A percentile compares a stretch with the other conserved stretches of the same genome.
Conservation (phyloP, 805 yeast genomes). For the Saccharomycopsis sp. region DNA sequence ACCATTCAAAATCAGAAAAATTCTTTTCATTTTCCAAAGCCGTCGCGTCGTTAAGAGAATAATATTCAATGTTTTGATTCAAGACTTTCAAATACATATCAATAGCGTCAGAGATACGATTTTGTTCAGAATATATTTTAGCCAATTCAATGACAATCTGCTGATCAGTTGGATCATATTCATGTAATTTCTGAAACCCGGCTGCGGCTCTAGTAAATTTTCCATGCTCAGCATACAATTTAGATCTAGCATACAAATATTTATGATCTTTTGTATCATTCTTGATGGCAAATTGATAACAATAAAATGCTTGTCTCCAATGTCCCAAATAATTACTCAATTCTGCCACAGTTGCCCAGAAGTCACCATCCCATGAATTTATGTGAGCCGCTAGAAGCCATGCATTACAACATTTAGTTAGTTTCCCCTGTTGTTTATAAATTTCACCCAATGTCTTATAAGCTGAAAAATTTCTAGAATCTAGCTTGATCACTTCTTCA, state of each 20-base stretch:
- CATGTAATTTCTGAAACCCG: slow-evolving; percentile 55
- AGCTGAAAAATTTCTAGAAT: slow-evolving; percentile 73
- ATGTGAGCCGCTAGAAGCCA: slow-evolving; percentile 81
- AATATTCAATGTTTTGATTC: slow-evolving; percentile 44
- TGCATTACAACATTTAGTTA: slow-evolving; percentile 67
- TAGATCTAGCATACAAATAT: slow-evolving; percentile 56
- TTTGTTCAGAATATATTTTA: slow-evolving; percentile 40
- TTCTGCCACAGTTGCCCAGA: slow-evolving; percentile 75
- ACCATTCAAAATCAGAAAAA: slow-evolving; percentile 71
- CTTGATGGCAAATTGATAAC: slow-evolving; percentile 58
- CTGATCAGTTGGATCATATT: slow-evolving; percentile 51
- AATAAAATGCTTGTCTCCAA: slow-evolving; percentile 68
- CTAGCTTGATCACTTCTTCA: slow-evolving; percentile 66
- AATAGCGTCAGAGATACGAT: slow-evolving; percentile 67
- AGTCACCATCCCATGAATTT: slow-evolving; percentile 64
- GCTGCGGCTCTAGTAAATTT: slow-evolving; percentile 67
- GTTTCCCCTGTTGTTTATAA: slow-evolving; percentile 56
- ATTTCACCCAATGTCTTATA: slow-evolving; percentile 87
- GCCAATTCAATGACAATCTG: slow-evolving; percentile 57
- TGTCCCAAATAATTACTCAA: slow-evolving; percentile 59
- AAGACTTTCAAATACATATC: slow-evolving; percentile 58
- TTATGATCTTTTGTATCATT: slow-evolving; percentile 39
- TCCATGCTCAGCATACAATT: slow-evolving; percentile 58
- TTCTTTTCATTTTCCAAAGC: slow-evolving; percentile 24
- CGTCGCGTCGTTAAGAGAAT: slow-evolving; percentile 19